These are phyloP conservation scores for Citrus inodora DNA, from an alignment of 345 rosid species.

Conservation along the genomic window DNA sequence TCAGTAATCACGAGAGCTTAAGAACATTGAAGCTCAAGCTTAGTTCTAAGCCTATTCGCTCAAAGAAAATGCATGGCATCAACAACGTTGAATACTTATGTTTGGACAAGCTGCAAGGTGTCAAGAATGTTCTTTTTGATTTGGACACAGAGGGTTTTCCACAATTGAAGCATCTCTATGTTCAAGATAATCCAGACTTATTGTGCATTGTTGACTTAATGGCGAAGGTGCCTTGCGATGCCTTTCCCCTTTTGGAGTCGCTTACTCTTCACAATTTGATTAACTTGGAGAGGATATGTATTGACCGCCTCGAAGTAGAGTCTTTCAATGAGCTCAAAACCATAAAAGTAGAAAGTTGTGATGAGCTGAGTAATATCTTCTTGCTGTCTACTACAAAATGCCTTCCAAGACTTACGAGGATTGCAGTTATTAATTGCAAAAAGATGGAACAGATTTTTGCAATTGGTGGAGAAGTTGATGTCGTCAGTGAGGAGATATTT, in stretches of 20 bases:
- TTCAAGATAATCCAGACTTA: neutral
- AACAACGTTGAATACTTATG: neutral
- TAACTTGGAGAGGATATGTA: constrained; percentile 6
- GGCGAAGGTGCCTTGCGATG: neutral
- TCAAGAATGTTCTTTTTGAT: too few relatives aligned
- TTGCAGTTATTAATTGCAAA: constrained; percentile 6
- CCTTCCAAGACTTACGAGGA: constrained; percentile 15
- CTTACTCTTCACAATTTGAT: constrained; percentile 1
- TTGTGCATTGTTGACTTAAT: neutral
- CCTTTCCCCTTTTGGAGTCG: constrained; percentile 14
- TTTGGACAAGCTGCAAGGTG: too few relatives aligned
- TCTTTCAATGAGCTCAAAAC: constrained; percentile 12
- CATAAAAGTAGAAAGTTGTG: neutral
- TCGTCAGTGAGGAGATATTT: constrained; percentile 5
- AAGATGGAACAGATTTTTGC: constrained; percentile 11
- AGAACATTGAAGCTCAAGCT: too few relatives aligned
- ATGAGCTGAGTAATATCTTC: neutral
- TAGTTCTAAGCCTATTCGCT: too few relatives aligned
- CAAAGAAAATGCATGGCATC: too few relatives aligned
- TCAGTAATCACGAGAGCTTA: too few relatives aligned
- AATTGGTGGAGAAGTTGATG: neutral
- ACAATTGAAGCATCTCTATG: neutral
- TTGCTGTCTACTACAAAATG: neutral
- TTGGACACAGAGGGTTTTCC: too few relatives aligned
- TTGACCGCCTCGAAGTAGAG: neutral